A percentile compares a stretch with the other conserved stretches of the same genome.
Evolutionary conservation across 805 yeast genomes (phyloP).

Genomic region (Nakazawaea laoshanensis): DNA sequence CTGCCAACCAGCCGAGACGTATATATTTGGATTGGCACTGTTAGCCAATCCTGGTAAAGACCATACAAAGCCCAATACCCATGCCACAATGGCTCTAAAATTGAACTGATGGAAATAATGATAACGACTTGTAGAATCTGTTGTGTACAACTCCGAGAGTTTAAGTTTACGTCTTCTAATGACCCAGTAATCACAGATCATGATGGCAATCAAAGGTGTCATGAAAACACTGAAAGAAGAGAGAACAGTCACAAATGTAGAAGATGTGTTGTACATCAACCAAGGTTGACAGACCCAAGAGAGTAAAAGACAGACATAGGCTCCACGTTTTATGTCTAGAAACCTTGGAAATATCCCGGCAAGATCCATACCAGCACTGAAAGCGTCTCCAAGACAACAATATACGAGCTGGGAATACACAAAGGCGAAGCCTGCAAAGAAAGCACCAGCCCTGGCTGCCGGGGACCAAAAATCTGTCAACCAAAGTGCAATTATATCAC

Average conservation of each 20-base stretch:
- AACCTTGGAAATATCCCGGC: slow-evolving; percentile 39
- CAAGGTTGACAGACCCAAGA: slow-evolving; percentile 31
- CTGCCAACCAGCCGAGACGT: slow-evolving; percentile 28
- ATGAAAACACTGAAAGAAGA: slow-evolving; percentile 22
- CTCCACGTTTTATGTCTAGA: slow-evolving; percentile 35
- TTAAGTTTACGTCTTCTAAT: slow-evolving; percentile 29
- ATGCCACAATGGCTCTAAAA: slow-evolving; percentile 30
- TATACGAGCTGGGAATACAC: slow-evolving; percentile 29
- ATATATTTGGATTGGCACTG: slow-evolving; percentile 18
- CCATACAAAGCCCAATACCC: slow-evolving; percentile 32
- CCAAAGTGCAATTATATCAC: slow-evolving; percentile 30
- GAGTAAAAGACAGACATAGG: slow-evolving; percentile 25
- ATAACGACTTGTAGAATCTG: slow-evolving; percentile 20
- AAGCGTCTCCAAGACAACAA: slow-evolving; percentile 28
- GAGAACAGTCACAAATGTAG: slow-evolving; percentile 19
- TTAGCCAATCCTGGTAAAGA: slow-evolving; percentile 41
- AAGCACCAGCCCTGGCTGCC: slow-evolving; percentile 36
- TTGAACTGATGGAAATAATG: slow-evolving; percentile 34
- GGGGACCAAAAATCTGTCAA: slow-evolving; percentile 26
- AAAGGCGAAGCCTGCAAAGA: slow-evolving; percentile 31
- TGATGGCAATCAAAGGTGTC: slow-evolving; percentile 29
- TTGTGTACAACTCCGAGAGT: slow-evolving; percentile 30
- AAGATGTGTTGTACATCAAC: slow-evolving; percentile 26
- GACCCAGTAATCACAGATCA: slow-evolving; percentile 27
- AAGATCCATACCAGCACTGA: slow-evolving; percentile 41